Conservation (phyloP, 768 basidiomycete species). For the Stropharia rugosoannulata region DNA sequence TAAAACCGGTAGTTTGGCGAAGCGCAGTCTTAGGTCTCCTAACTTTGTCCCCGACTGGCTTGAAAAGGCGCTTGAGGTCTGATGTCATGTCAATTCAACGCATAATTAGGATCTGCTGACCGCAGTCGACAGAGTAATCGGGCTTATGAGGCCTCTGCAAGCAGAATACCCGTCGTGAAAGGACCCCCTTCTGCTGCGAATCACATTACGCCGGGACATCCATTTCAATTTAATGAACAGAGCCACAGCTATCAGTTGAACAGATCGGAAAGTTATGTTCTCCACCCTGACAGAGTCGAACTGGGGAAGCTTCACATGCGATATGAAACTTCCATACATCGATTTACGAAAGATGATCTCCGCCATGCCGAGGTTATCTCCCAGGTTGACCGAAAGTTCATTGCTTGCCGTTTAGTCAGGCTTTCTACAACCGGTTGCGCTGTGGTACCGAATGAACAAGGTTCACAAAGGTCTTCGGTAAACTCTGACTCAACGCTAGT, state of each 20-base stretch:
- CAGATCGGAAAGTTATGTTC: conserved; percentile 1
- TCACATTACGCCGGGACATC: conserved; percentile 8
- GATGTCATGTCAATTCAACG: conserved; percentile 10
- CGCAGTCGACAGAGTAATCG: conserved; percentile 47
- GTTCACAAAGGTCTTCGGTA: conserved; percentile 4
- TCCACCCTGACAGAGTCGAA: conserved; percentile 10
- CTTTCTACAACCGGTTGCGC: conserved; percentile 3
- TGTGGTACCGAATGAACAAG: background rate
- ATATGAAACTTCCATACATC: conserved; percentile 14
- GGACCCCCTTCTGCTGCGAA: conserved; percentile 17
- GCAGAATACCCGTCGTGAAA: conserved; percentile 40
- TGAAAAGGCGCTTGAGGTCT: conserved; percentile 54
- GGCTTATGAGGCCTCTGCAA: conserved; percentile 49
- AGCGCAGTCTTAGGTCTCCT: conserved; percentile 6
- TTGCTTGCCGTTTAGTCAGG: conserved; percentile 61
- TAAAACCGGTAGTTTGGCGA: conserved; percentile 20
- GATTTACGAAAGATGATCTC: conserved; percentile 47
- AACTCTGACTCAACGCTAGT: conserved; percentile 44
- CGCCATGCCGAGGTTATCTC: conserved; percentile 58
- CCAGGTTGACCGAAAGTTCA: conserved; percentile 91
- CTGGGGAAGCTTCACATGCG: conserved; percentile 9
- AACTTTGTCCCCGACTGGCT: conserved; percentile 61
- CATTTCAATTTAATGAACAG: conserved; percentile 9
- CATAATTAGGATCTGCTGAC: conserved; percentile 10
- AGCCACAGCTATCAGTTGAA: conserved; percentile 7